These are phyloP conservation scores for Marsdenia floribunda DNA, from an alignment of 257 asterid genomes.

Conservation along the genomic window DNA sequence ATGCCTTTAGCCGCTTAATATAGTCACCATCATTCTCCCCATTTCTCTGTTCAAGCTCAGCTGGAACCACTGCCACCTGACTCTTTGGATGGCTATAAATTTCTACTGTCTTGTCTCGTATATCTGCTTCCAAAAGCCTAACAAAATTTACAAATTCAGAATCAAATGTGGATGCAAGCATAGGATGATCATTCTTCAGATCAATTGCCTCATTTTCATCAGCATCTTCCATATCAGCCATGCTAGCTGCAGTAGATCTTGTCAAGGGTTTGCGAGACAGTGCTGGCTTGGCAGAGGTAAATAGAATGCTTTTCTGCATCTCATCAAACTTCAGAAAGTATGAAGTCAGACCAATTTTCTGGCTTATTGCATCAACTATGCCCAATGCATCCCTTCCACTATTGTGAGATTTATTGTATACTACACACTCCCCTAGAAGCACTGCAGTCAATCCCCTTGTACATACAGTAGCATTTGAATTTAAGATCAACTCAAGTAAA, in stretches of 20 bases:
- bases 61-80: conserved; percentile 85
- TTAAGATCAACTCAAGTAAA: conserved; percentile 69
- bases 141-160: conserved; percentile 62
- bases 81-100: conserved; percentile 74
- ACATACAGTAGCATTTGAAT: conserved; percentile 49
- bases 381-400: conserved; percentile 54
- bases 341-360: conserved; percentile 72
- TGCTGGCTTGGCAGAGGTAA: conserved; percentile 61
- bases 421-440: conserved; percentile 69
- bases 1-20: conserved; percentile 58
- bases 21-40: conserved; percentile 73
- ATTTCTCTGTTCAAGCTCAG: conserved; percentile 62
- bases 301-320: conserved; percentile 62
- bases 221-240: conserved; percentile 77
- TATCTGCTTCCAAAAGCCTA: conserved; percentile 54
- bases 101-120: conserved; percentile 67
- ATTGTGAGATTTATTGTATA: conserved; percentile 49
- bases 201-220: conserved; percentile 54
- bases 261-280: conserved; percentile 58
- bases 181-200: conserved; percentile 61
- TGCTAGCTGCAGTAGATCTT: conserved; percentile 78
- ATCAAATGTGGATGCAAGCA: conserved; percentile 65
- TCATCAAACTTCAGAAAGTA: conserved; percentile 73
- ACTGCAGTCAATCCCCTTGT: conserved; percentile 77
- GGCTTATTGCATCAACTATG: conserved; percentile 76